Conservation (phyloP, 257 asterid genomes). For the Petunia axillaris region DNA sequence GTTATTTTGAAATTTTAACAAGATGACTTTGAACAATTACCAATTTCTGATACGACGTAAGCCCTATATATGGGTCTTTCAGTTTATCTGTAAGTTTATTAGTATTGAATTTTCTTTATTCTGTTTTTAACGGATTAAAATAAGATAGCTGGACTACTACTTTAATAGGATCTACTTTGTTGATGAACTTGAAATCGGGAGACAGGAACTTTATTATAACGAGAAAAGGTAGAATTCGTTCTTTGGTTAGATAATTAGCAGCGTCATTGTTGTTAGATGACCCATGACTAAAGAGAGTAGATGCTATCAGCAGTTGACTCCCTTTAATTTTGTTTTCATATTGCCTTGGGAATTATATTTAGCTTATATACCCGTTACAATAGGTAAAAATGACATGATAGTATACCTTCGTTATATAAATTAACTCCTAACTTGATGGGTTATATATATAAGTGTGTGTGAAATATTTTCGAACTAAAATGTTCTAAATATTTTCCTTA, state of each 20-base stretch:
- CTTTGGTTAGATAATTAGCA: conserved; percentile 13
- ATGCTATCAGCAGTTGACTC: conserved; percentile 8
- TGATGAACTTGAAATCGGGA: neutral
- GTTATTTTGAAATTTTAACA: neutral
- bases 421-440: no score
- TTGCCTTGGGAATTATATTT: no score
- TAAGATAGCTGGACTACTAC: neutral
- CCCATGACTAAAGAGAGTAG: conserved; percentile 17
- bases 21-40: neutral
- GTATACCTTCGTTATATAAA: no score
- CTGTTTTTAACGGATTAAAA: neutral
- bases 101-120: neutral
- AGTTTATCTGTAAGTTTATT: neutral
- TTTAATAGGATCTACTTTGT: neutral
- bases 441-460: no score
- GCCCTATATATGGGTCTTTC: neutral
- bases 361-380: no score
- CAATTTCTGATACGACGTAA: conserved; percentile 11
- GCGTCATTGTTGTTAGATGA: conserved; percentile 24
- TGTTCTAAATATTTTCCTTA: neutral
- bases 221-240: neutral
- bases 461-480: no score
- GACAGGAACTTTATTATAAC: neutral
- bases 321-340: neutral
- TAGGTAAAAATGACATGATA: no score